Evolutionary conservation across 1,284 basidiomycete species (phyloP).

Genomic region (Ustilago curta): DNA sequence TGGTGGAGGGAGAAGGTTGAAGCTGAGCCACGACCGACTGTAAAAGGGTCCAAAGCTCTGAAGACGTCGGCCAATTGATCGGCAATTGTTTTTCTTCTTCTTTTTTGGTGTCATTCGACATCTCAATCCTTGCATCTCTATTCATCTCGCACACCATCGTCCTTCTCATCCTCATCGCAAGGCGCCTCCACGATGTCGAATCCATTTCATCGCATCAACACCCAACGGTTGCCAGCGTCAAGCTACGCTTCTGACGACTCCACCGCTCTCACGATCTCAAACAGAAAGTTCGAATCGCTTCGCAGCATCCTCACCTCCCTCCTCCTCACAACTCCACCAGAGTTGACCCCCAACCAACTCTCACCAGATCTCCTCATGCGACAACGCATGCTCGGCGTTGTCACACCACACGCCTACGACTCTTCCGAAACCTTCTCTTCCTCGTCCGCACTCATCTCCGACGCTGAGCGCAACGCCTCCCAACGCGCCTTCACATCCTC

Average conservation of each 20-base stretch:
- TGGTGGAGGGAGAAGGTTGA: not conserved
- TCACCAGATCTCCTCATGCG: slow-evolving; percentile 38
- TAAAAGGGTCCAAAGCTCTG: slow-evolving; percentile 7
- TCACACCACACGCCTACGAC: slow-evolving; percentile 17
- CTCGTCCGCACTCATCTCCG: not conserved
- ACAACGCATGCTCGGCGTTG: slow-evolving; percentile 32
- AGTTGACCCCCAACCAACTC: slow-evolving; percentile 10
- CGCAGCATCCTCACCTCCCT: slow-evolving; percentile 29
- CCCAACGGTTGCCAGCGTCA: too few species aligned
- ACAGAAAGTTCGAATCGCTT: not conserved
- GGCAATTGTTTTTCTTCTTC: not conserved
- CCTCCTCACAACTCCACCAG: slow-evolving; percentile 22
- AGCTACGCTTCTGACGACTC: too few species aligned
- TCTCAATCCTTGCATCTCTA: not conserved
- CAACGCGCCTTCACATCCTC: slow-evolving; percentile 12
- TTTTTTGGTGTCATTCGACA: slow-evolving; percentile 5
- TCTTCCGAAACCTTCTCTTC: slow-evolving; percentile 4
- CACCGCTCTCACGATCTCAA: too few species aligned
- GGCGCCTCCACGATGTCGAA: not conserved
- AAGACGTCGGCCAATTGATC: slow-evolving; percentile 1
- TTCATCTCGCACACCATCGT: not conserved
- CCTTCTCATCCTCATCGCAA: not conserved
- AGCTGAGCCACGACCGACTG: not conserved
- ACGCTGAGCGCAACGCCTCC: not conserved
- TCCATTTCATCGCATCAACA: too few species aligned